phyloP scores from a whole-genome alignment of 805 yeast species.

The Metschnikowia proteae region DNA sequence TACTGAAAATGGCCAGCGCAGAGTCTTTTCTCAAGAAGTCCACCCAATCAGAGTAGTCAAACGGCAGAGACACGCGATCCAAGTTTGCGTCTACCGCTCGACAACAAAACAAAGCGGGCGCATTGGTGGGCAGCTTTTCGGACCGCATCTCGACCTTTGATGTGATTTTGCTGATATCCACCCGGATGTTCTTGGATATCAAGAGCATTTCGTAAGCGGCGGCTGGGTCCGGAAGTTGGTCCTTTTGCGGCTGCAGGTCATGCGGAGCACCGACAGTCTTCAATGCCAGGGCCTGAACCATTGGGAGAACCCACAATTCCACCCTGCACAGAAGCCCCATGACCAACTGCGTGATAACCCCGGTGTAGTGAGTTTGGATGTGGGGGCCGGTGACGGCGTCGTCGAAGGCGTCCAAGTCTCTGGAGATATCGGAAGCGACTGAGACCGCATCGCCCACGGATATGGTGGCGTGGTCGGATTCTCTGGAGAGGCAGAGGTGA shows the following conservation, averaged over 20 bases:
- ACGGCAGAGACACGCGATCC: conserved; percentile 28
- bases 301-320: conserved; percentile 2
- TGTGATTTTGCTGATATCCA: conserved; percentile 42
- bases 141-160: conserved; percentile 45
- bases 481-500: conserved; percentile 14
- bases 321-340: conserved; percentile 4
- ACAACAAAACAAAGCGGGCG: conserved; percentile 39
- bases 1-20: conserved; percentile 7
- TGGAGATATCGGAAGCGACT: conserved; percentile 17
- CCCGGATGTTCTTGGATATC: conserved; percentile 46
- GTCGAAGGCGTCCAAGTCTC: background rate
- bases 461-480: conserved; percentile 44
- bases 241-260: background rate
- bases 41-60: conserved; percentile 38
- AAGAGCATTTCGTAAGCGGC: conserved; percentile 44
- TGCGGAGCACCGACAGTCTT: background rate
- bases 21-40: conserved; percentile 17
- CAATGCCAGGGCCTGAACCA: background rate
- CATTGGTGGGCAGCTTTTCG: conserved; percentile 28
- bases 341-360: background rate
- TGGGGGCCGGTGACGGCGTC: background rate
- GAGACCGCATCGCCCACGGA: conserved; percentile 53
- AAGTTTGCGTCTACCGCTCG: conserved; percentile 39
- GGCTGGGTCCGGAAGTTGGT: background rate
- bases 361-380: background rate